Evolutionary conservation across 1,284 basidiomycete species (phyloP), one percentile per base, ranked within the genome.

Genomic region (Apiotrichum montevideense): DNA sequence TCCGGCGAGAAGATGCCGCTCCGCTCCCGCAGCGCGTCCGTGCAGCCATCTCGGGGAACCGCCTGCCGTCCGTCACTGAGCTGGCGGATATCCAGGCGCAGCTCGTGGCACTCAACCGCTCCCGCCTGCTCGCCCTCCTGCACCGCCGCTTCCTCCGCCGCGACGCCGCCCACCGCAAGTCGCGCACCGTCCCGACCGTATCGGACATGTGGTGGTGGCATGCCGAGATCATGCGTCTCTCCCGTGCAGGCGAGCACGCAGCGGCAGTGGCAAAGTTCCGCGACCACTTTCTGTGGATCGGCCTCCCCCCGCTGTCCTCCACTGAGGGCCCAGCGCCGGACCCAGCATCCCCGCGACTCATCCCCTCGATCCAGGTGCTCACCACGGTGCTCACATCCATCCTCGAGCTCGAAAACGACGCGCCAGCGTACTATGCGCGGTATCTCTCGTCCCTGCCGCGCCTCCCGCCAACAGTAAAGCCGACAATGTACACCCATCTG

Each of bases 281-380:
- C 6, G 9, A 59, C 3, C 55, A 57, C 35, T 72, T 68, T 49
- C 44, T 63, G 3, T 73, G 70, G 71, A 35, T 64, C 35, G 71
- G 71, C 2, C 46, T 73, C 11, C 69, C 71, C 0, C 46, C 4
- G 15, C 46, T 6, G 46, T 15, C 54, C 11, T 9, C 9, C 9
- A 15, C 9, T 6, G 34, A 32, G 9, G 11, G 9, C 33, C 45
- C 59, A 52, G 35, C 59, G 56, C 15, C 33, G 39, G 39, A 42
- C 32, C 6, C 6, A 3, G 15, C 13, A 7, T 14, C 15, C 8
- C 51, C 55, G 32, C 56, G 55, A 15, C 60, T 62, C 32, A 33
- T 62, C 1, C 69, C 71, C 1, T 55, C 59, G 1, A 57, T 62
- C 14, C 55, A 56, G 6, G 47, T 71, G 14, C 52, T 70, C 15